Evolutionary conservation across 495 filamentous ascomycete species (phyloP).

Genomic region (Aspergillus baeticus): DNA sequence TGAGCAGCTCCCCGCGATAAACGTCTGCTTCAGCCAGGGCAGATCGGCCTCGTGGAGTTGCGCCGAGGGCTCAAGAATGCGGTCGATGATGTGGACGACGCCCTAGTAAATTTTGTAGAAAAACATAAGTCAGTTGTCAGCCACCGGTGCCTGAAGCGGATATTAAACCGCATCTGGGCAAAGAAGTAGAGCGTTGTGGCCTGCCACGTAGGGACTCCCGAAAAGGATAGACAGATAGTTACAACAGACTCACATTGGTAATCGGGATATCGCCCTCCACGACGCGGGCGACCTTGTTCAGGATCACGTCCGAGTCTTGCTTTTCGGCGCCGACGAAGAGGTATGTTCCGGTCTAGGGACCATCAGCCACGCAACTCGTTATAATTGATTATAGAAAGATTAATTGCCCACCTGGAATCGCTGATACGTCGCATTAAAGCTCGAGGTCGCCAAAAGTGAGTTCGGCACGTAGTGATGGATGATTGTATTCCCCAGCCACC

Average conservation of each 20-base stretch:
- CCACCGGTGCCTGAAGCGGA: too few relatives aligned
- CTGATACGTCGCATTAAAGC: conserved; percentile 1
- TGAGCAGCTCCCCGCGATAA: conserved; percentile 2
- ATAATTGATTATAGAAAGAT: not conserved
- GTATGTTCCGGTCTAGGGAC: not conserved
- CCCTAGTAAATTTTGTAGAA: not conserved
- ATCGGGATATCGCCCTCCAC: not conserved
- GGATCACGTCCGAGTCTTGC: not conserved
- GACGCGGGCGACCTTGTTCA: not conserved
- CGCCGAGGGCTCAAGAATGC: not conserved
- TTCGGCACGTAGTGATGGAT: conserved; percentile 6
- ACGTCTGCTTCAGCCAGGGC: not conserved
- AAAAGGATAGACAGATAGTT: too few relatives aligned
- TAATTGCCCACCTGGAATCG: not conserved
- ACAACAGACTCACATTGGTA: not conserved
- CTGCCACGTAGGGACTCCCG: too few relatives aligned
- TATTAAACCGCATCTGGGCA: too few relatives aligned
- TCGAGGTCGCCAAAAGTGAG: not conserved
- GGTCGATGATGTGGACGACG: conserved; percentile 1
- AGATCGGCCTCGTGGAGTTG: not conserved
- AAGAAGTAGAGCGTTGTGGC: too few relatives aligned
- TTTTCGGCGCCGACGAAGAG: not conserved
- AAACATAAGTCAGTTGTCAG: not conserved
- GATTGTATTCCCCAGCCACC: conserved; percentile 5
- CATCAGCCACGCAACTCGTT: not conserved